phyloP scores from a whole-genome alignment of 2,329 filamentous ascomycete species.

The Cytospora piceicola region DNA sequence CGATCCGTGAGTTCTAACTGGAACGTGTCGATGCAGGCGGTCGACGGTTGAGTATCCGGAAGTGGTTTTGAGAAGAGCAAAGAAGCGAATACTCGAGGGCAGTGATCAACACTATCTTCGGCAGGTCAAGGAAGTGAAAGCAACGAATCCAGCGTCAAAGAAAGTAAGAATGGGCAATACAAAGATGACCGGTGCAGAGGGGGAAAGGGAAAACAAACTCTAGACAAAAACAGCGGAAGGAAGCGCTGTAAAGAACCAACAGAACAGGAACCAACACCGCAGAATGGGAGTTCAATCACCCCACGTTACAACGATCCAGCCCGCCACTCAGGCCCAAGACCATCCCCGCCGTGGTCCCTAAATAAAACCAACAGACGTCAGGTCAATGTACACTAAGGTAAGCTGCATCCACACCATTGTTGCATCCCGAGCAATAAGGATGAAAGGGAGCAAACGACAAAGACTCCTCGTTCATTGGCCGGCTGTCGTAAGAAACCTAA shows the following conservation, averaged over 20 bases:
- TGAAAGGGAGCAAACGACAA: neutral
- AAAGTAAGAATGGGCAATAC: neutral
- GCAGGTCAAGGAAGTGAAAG: neutral
- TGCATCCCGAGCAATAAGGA: neutral
- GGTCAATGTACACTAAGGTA: neutral
- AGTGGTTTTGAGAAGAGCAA: neutral
- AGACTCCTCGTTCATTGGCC: conserved; percentile 16
- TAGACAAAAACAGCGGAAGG: neutral
- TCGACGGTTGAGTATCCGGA: neutral
- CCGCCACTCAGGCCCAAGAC: neutral
- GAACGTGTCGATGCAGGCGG: neutral
- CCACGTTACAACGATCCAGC: neutral
- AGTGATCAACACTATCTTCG: conserved; percentile 28
- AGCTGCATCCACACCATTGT: neutral
- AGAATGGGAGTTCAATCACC: neutral
- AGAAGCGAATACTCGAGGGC: conserved; percentile 5
- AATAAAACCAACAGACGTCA: neutral
- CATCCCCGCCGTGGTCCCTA: conserved; percentile 1
- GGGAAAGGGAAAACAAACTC: neutral
- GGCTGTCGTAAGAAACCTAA: neutral
- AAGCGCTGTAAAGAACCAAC: neutral
- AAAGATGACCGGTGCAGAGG: neutral
- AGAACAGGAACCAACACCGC: neutral
- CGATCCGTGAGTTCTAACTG: neutral
- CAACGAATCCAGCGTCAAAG: conserved; percentile 12